Percentiles rank a stretch among this genome's conserved stretches.
These are phyloP conservation scores for Cadophora sp. DNA, from an alignment of 2,329 filamentous ascomycete species.

Conservation along the genomic window DNA sequence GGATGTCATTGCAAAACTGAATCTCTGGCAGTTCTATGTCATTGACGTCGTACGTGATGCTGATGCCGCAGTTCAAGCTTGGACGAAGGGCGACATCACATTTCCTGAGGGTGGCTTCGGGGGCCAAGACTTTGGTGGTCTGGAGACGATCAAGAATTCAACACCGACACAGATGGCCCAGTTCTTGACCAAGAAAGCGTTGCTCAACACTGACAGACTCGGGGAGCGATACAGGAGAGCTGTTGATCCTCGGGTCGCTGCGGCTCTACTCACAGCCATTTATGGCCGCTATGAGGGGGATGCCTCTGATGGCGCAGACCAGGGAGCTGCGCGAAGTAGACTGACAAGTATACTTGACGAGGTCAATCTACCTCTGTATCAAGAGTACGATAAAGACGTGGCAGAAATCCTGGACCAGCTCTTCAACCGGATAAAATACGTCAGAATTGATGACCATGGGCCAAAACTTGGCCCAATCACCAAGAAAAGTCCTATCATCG, in stretches of 20 bases:
- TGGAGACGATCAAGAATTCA: slow-evolving; percentile 60
- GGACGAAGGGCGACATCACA: slow-evolving; percentile 66
- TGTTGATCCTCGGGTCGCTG: slow-evolving; percentile 73
- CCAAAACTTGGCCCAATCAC: slow-evolving; percentile 85
- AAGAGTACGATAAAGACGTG: slow-evolving; percentile 87
- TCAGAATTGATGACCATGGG: slow-evolving; percentile 89
- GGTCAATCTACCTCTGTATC: slow-evolving; percentile 86
- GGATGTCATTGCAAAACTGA: slow-evolving; percentile 77
- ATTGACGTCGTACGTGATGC: slow-evolving; percentile 78
- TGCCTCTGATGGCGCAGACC: slow-evolving; percentile 53
- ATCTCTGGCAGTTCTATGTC: slow-evolving; percentile 93
- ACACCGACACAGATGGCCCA: slow-evolving; percentile 62
- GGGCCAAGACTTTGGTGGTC: slow-evolving; percentile 53
- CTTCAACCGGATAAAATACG: slow-evolving; percentile 94
- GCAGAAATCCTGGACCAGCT: slow-evolving; percentile 87
- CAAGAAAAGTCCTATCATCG: slow-evolving; percentile 80
- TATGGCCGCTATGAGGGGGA: slow-evolving; percentile 71
- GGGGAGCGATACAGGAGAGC: slow-evolving; percentile 79
- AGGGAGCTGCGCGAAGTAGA: slow-evolving; percentile 59
- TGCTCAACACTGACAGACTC: slow-evolving; percentile 75
- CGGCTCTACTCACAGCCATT: slow-evolving; percentile 70
- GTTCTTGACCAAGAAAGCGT: slow-evolving; percentile 66
- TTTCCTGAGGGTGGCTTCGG: slow-evolving; percentile 60
- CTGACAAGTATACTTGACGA: slow-evolving; percentile 75
- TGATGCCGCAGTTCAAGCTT: slow-evolving; percentile 72